Evolutionary conservation across 2,329 filamentous ascomycete species (phyloP).

Genomic region (Allantophomopsis lycopodina): DNA sequence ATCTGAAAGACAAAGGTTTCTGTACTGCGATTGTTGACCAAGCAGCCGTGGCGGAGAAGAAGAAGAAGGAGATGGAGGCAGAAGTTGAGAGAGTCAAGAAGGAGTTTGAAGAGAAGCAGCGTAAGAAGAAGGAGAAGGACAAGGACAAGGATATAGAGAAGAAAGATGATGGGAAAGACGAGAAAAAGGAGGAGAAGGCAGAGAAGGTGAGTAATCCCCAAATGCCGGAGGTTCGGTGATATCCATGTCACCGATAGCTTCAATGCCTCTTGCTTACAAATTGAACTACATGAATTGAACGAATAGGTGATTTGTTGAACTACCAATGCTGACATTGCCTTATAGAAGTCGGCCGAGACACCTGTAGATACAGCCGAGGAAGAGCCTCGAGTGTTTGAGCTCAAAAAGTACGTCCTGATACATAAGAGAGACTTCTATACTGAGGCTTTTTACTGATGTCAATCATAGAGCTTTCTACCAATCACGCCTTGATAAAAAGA

Average conservation of each 20-base stretch:
- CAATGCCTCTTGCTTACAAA: constrained; percentile 9
- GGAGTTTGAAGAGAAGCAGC: constrained; percentile 69
- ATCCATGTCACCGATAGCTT: constrained; percentile 10
- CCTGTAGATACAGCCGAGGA: constrained; percentile 30
- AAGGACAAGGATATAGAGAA: constrained; percentile 33
- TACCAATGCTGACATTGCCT: constrained; percentile 2
- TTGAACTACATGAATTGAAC: constrained; percentile 1
- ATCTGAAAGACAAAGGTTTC: constrained; percentile 75
- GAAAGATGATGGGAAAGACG: constrained; percentile 26
- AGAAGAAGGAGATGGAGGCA: constrained; percentile 49
- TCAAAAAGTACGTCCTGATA: constrained; percentile 52
- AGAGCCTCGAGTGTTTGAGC: constrained; percentile 66
- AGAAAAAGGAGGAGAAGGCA: constrained; percentile 25
- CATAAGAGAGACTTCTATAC: constrained; percentile 2
- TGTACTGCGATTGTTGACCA: constrained; percentile 62
- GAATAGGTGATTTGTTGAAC: not conserved
- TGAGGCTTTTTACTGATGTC: constrained; percentile 1
- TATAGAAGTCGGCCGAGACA: constrained; percentile 13
- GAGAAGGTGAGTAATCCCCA: constrained; percentile 18
- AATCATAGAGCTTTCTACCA: constrained; percentile 64
- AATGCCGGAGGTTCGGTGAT: too few species aligned
- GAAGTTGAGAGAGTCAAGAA: constrained; percentile 50
- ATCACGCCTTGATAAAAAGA: constrained; percentile 66
- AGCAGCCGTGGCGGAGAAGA: constrained; percentile 39
- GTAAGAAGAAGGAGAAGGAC: constrained; percentile 49